Base-by-base conservation (phyloP, 2,329 filamentous ascomycete species). In the Aureobasidium sp. region DNA sequence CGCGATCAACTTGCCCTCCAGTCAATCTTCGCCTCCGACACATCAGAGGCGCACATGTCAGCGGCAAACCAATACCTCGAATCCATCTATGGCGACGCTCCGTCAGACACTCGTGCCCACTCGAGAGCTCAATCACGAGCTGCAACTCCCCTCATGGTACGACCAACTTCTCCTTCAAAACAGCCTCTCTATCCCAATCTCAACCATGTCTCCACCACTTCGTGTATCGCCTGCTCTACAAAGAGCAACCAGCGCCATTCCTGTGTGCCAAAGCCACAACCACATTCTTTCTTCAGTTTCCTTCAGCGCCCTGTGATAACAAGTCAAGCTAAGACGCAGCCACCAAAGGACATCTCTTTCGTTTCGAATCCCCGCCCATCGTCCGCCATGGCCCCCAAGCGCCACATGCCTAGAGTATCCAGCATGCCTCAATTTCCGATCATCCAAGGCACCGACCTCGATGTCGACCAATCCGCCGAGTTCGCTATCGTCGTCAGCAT, bases 401-500 rank as follows among this genome's bases (percentile, higher is more conserved):
- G 74, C 66, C 81, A 85, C 54, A 80, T 90, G 5, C 86, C 87
- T 48, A 83, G 87, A 65, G 83, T 88, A 0, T 88, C 86, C n/a
- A 79, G 81, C 2, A 78, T 94, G 5, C 90, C 92, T 1, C 85
- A 88, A 62, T 77, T 81, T 5, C 93, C 93, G 9, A 86, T 91
- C 65, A 84, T 96, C 58, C 85, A 85, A 73, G 80, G 86, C 58
- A 78, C 96, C 47, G 77, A 81, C 5, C 80, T 95, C 0, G 80
- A 85, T 0, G 79, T 85, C 51, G 88, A 92, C 64, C 79, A 81
- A 0, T 82, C 82, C 25, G 84, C 87, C 60, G 90, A 96, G 67
- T 97, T 97, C 68, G 88, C 89, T 5, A 85, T 99, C 59, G 79
- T 99, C 11, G 82, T 99, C 27, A 96, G 91, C 59, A 99, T 99